Conservation (phyloP, 139 green algal species). For the Chlamydomonas sp. region DNA sequence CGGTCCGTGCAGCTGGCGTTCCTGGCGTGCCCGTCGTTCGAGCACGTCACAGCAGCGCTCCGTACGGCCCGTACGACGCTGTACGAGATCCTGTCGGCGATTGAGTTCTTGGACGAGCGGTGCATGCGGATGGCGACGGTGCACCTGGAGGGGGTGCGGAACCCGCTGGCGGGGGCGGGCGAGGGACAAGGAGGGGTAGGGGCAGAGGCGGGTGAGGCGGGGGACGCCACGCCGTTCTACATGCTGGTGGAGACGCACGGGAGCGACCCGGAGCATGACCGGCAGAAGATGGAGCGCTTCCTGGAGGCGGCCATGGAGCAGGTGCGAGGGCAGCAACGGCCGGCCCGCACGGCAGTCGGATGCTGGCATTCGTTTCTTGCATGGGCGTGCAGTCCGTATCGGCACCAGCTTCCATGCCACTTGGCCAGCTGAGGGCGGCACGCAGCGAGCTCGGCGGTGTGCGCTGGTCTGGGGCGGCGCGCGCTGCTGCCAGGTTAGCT, state of each 20-base stretch:
- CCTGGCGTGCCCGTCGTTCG: conserved; percentile 74
- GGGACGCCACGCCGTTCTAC: conserved; percentile 78
- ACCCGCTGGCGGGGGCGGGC: conserved; percentile 65
- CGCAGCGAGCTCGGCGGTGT: too few species aligned
- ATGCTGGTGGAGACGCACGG: conserved; percentile 93
- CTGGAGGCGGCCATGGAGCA: conserved; percentile 62
- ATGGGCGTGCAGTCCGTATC: too few species aligned
- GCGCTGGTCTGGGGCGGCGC: too few species aligned
- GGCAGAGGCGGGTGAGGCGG: background rate
- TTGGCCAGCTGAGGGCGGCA: too few species aligned
- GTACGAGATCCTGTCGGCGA: conserved; percentile 83
- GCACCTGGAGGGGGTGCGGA: conserved; percentile 61
- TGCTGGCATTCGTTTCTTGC: too few species aligned
- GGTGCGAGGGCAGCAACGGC: too few species aligned
- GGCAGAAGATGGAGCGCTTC: conserved; percentile 82
- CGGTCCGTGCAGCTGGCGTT: conserved; percentile 81
- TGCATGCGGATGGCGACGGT: conserved; percentile 68
- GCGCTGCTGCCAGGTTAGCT: too few species aligned
- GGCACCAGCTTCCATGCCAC: too few species aligned
- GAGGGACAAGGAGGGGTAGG: background rate
- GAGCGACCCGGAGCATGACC: conserved; percentile 79
- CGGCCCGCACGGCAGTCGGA: too few species aligned
- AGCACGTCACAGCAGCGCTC: conserved; percentile 69
- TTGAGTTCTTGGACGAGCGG: conserved; percentile 94
- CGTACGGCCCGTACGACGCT: conserved; percentile 67